A percentile compares a stretch with the other conserved stretches of the same genome.
Evolutionary conservation across 1,284 basidiomycete species (phyloP).

Genomic region (Nidula niveotomentosa): DNA sequence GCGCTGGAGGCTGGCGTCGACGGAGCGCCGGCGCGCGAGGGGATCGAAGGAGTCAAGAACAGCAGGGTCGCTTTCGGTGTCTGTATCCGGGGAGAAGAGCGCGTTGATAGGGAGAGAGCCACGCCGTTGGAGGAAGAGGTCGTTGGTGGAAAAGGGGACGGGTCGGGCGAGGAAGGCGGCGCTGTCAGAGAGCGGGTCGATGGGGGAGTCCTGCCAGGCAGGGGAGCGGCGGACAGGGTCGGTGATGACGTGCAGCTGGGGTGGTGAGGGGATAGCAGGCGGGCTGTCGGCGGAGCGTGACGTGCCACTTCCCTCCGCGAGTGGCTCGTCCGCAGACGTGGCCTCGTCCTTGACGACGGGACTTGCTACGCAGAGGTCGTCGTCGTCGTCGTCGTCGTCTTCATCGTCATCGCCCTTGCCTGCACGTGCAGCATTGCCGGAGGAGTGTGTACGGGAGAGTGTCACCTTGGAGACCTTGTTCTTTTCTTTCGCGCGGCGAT

Average conservation of each 20-base stretch:
- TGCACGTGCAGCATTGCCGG: no score
- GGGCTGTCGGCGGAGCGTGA: constrained; percentile 18
- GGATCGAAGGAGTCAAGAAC: constrained; percentile 37
- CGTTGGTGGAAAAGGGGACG: constrained; percentile 13
- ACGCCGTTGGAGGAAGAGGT: constrained; percentile 35
- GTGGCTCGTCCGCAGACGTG: constrained; percentile 2
- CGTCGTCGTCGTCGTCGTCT: constrained; percentile 2
- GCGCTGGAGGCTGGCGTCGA: constrained; percentile 61
- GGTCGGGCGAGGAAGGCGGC: constrained; percentile 20
- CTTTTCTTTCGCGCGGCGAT: constrained; percentile 87
- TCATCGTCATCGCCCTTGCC: neutral
- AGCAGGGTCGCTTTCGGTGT: constrained; percentile 22
- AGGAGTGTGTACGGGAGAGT: constrained; percentile 11
- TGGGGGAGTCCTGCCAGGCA: constrained; percentile 38
- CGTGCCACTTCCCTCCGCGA: constrained; percentile 15
- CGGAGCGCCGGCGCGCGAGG: constrained; percentile 52
- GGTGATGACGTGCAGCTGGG: constrained; percentile 35
- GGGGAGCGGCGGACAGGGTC: constrained; percentile 31
- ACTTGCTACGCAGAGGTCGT: neutral
- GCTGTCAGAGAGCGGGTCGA: constrained; percentile 28
- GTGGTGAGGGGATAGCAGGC: constrained; percentile 32
- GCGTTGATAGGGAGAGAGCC: constrained; percentile 52
- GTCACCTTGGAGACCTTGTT: constrained; percentile 39
- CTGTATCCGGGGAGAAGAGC: constrained; percentile 26
- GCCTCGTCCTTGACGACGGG: constrained; percentile 15